Conservation (phyloP, 768 basidiomycete species). For the Tricholomella constricta region DNA sequence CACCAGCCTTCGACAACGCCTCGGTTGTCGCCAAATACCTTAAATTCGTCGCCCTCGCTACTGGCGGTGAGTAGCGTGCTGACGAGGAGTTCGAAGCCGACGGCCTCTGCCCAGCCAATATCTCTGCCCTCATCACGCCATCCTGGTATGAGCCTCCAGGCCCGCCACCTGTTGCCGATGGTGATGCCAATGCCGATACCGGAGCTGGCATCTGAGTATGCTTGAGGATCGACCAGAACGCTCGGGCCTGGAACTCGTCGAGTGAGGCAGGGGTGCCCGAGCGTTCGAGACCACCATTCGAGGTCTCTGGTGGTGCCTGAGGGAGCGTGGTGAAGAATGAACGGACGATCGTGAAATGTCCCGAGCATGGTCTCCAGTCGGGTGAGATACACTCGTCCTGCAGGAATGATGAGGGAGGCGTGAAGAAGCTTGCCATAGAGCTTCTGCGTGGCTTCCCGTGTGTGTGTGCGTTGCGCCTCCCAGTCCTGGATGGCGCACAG, state of each 20-base stretch:
- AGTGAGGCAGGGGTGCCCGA: constrained; percentile 8
- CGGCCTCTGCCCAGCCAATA: constrained; percentile 48
- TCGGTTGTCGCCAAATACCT: constrained; percentile 38
- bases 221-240: constrained; percentile 27
- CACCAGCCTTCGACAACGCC: constrained; percentile 46
- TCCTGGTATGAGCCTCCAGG: constrained; percentile 33
- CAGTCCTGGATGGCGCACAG: not conserved
- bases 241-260: constrained; percentile 28
- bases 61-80: constrained; percentile 12
- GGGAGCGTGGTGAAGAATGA: constrained; percentile 26
- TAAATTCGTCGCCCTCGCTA: constrained; percentile 12
- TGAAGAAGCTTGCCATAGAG: constrained; percentile 15
- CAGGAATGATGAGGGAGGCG: not conserved
- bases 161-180: constrained; percentile 31
- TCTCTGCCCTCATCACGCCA: constrained; percentile 34
- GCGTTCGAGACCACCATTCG: constrained; percentile 33
- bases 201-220: constrained; percentile 47
- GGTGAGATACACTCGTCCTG: constrained; percentile 31
- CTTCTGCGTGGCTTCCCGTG: not conserved
- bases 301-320: constrained; percentile 24
- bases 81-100: constrained; percentile 41
- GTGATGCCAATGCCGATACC: constrained; percentile 35
- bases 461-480: not conserved
- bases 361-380: constrained; percentile 38
- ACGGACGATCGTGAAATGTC: constrained; percentile 28